phyloP scores from a whole-genome alignment of 2,329 filamentous ascomycete species.

The Gnomoniopsis smithogilvyi region DNA sequence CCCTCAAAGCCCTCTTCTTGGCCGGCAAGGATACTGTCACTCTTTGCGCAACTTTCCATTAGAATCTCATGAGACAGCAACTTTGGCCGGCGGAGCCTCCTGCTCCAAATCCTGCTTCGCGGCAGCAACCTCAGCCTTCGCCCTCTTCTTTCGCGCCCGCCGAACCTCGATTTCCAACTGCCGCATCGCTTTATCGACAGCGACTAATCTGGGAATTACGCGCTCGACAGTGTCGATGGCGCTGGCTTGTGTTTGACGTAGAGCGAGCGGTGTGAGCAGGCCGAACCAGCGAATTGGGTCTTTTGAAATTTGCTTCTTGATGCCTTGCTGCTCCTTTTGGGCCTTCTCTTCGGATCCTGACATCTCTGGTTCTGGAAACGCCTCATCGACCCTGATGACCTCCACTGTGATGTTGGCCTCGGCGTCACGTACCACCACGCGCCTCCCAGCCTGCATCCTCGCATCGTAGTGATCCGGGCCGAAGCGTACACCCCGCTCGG shows the following conservation, averaged over 20 bases:
- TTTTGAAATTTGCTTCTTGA: background rate
- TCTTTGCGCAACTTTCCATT: background rate
- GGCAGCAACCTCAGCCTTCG: conserved; percentile 33
- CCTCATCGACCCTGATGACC: background rate
- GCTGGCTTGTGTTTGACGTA: conserved; percentile 56
- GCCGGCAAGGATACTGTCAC: background rate
- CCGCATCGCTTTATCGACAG: conserved; percentile 58
- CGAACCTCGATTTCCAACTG: conserved; percentile 67
- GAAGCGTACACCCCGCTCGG: conserved; percentile 61
- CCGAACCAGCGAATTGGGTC: conserved; percentile 62
- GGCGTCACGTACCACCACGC: background rate
- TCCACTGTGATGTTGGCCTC: background rate
- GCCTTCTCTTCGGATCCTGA: background rate
- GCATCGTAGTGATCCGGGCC: conserved; percentile 70
- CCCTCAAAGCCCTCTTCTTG: background rate
- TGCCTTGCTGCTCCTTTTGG: conserved; percentile 9
- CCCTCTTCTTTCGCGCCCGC: conserved; percentile 53
- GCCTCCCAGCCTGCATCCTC: conserved; percentile 62
- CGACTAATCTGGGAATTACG: conserved; percentile 54
- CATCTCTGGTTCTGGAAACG: background rate
- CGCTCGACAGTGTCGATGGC: conserved; percentile 55
- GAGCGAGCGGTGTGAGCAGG: conserved; percentile 47
- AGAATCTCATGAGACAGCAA: background rate
- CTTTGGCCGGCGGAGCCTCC: background rate
- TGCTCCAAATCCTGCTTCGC: conserved; percentile 26